Evolutionary conservation across 1,284 basidiomycete genomes (phyloP), one percentile per base, ranked within the genome.

Genomic region (Cryptococcus jaspeensis): DNA sequence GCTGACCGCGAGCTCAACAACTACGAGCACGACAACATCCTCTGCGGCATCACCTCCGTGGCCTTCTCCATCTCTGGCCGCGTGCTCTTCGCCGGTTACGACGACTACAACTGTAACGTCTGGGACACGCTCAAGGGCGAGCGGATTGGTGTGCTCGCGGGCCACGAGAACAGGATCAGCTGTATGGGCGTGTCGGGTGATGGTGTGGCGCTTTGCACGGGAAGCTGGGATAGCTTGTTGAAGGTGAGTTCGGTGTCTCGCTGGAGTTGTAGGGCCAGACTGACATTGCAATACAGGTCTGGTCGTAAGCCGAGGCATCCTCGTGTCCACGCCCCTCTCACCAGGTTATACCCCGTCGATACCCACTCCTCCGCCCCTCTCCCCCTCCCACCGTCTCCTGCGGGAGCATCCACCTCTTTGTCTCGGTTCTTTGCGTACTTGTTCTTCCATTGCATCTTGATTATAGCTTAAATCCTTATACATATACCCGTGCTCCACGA

Each of bases 71-170:
- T 91, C 65, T 97, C 93, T 15, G 95, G 95, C 47, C 89, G 96
- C 59, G 89, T 99, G 67, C 84, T 99, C 47, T 98, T 99, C 71
- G 95, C 94, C 63, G 96, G 95, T 42, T 99, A 98, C 76, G 96
- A 99, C 77, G 95, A 99, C 78, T 97, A 95, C 89, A 98, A 95
- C 66, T 93, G 90, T 83, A 98, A 98, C 73, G 95, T 98, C 47
- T 99, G 95, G 95, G 95, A 99, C 75, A 97, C 94, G 42, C 84
- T 99, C 72, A 96, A 95, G 79, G 95, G 93, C 56, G 95, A 99
- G 78, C 88, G 95, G 56, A 92, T 98, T 36, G 95, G 95, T 59
- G 93, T 98, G 39, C 80, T 99, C 59, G 90, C 92, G 37, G 95
- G 94, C 13, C 96, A 99, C 75, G 95, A 99, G 82, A 98, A 98